Conservation (phyloP, 768 basidiomycete genomes). For the Amanita subjunquillea region DNA sequence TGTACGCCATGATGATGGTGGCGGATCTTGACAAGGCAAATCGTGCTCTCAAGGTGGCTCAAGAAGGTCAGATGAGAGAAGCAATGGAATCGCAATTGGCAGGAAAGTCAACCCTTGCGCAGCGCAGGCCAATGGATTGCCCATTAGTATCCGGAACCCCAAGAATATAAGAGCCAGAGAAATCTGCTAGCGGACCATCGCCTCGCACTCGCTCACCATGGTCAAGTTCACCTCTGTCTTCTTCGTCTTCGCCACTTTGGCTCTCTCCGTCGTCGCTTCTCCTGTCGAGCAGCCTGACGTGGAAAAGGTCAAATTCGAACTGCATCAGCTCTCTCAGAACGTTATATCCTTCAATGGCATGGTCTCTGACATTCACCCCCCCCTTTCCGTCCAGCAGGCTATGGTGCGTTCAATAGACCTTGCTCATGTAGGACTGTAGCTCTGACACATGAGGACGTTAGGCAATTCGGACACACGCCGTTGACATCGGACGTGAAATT, state of each 20-base stretch:
- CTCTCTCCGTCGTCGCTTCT: not conserved
- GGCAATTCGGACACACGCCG: not conserved
- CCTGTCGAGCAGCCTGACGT: constrained; percentile 2
- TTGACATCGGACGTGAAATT: not conserved
- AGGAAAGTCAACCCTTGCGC: too few species aligned
- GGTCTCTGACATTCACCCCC: not conserved
- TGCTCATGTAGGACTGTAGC: not conserved
- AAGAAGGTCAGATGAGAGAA: too few species aligned
- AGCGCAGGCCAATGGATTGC: too few species aligned
- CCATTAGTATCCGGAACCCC: too few species aligned
- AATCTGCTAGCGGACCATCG: not conserved
- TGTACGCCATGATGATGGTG: not conserved
- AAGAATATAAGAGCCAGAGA: not conserved
- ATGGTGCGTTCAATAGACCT: not conserved
- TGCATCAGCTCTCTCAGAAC: not conserved
- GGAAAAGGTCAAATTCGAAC: not conserved
- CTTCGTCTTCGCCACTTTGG: not conserved
- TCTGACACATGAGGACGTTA: not conserved
- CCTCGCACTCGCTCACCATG: not conserved
- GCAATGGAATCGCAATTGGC: too few species aligned
- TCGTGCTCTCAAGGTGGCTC: too few species aligned
- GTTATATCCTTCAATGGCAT: not conserved
- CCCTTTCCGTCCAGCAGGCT: not conserved
- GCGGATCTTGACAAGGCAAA: too few species aligned
- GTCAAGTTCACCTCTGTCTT: constrained; percentile 3